phyloP scores from a whole-genome alignment of 139 green algal species.

The Coccomyxa sp. region DNA sequence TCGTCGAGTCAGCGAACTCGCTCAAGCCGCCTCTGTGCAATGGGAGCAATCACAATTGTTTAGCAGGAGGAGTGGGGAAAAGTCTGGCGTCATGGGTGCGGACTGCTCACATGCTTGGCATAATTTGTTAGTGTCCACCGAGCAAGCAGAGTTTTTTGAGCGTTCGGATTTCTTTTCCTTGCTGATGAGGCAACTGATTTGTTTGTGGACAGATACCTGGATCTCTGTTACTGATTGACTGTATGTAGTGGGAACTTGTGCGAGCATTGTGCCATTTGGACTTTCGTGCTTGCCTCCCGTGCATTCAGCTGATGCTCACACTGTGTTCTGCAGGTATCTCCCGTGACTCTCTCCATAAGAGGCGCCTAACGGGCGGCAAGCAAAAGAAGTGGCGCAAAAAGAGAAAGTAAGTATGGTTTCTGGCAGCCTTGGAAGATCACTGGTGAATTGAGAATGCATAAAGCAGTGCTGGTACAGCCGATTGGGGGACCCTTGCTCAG shows the following conservation, averaged over 20 bases:
- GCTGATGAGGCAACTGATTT: too few relatives aligned
- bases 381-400: slow-evolving; percentile 98
- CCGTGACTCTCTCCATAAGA: slow-evolving; percentile 96
- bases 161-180: not conserved
- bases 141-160: not conserved
- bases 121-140: not conserved
- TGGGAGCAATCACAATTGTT: too few relatives aligned
- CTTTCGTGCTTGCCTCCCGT: too few relatives aligned
- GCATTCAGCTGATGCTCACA: slow-evolving; percentile 4
- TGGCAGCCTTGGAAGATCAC: not conserved
- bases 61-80: not conserved
- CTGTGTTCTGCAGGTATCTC: slow-evolving; percentile 84
- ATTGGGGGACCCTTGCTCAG: too few relatives aligned
- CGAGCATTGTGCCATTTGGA: not conserved
- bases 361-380: slow-evolving; percentile 89
- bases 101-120: not conserved
- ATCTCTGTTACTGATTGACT: not conserved
- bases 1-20: too few relatives aligned
- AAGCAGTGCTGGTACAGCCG: too few relatives aligned
- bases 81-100: not conserved
- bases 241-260: not conserved
- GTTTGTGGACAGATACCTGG: too few relatives aligned
- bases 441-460: not conserved
- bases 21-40: too few relatives aligned
- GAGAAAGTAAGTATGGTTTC: slow-evolving; percentile 83